phyloP scores from a whole-genome alignment of 352 stramenopile species.

The Pythium brachiatum region DNA sequence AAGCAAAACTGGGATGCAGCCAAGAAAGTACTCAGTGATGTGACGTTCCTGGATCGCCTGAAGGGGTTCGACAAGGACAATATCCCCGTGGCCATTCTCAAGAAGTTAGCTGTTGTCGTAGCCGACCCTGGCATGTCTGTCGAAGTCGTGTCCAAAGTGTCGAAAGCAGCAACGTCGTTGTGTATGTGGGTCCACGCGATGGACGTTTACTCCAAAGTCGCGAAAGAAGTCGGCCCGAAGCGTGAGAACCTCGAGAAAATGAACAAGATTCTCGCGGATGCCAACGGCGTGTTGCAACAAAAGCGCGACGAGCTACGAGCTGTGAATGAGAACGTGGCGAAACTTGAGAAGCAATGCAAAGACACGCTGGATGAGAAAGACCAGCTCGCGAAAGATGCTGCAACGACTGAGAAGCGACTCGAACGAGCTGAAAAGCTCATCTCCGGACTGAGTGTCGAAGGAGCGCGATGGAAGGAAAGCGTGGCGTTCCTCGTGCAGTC shows the following conservation, averaged over 20 bases:
- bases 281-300: constrained; percentile 81
- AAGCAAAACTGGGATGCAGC: constrained; percentile 92
- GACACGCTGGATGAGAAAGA: constrained; percentile 92
- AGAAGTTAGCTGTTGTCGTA: constrained; percentile 88
- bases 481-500: constrained; percentile 76
- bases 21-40: constrained; percentile 90
- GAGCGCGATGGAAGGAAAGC: constrained; percentile 91
- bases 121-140: constrained; percentile 85
- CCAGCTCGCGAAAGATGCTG: constrained; percentile 78
- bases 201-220: constrained; percentile 94
- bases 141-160: constrained; percentile 92
- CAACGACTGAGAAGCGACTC: constrained; percentile 87
- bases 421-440: constrained; percentile 91
- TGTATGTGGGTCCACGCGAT: constrained; percentile 96
- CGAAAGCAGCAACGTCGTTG: constrained; percentile 86
- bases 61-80: constrained; percentile 95
- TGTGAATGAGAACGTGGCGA: constrained; percentile 90
- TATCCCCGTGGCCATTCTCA: constrained; percentile 82
- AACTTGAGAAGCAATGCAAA: constrained; percentile 88
- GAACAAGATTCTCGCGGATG: constrained; percentile 88
- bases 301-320: constrained; percentile 88
- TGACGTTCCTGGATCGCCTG: constrained; percentile 88
- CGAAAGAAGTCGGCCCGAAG: constrained; percentile 93
- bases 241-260: constrained; percentile 89
- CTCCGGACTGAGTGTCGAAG: constrained; percentile 86